Conservation (phyloP, 2,329 filamentous ascomycete species). For the Penicillium glabrum region DNA sequence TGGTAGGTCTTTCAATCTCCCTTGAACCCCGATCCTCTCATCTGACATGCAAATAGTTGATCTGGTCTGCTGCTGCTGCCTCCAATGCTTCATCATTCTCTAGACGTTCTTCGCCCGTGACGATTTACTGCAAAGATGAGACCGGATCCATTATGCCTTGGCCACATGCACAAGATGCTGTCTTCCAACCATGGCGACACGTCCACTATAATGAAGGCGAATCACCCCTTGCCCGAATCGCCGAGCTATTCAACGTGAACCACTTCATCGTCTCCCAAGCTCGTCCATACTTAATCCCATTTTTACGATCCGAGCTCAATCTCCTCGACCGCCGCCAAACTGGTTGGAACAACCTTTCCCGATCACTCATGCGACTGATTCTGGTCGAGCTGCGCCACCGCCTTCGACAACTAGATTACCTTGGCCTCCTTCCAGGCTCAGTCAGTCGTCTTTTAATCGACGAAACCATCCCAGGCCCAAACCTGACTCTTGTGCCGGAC, state of each 20-base stretch:
- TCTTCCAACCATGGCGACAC: constrained; percentile 68
- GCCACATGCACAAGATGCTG: constrained; percentile 60
- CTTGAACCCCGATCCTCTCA: no score
- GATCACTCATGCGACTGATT: constrained; percentile 63
- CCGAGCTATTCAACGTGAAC: constrained; percentile 87
- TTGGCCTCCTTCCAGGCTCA: constrained; percentile 68
- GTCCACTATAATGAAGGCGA: constrained; percentile 66
- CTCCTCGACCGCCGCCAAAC: constrained; percentile 63
- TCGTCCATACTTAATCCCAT: constrained; percentile 83
- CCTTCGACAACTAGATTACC: constrained; percentile 74
- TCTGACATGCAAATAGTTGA: constrained; percentile 55
- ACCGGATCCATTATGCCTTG: constrained; percentile 72
- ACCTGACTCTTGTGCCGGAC: constrained; percentile 79
- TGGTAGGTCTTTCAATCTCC: constrained; percentile 73
- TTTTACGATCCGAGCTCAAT: constrained; percentile 78
- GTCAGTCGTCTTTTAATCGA: constrained; percentile 78
- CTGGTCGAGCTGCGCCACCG: constrained; percentile 78
- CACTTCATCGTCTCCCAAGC: constrained; percentile 95
- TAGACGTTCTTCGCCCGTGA: constrained; percentile 64
- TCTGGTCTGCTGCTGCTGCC: constrained; percentile 45
- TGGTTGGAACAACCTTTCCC: constrained; percentile 58
- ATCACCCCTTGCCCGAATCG: constrained; percentile 68
- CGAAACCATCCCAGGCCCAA: constrained; percentile 75
- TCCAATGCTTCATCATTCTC: constrained; percentile 54
- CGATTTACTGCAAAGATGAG: constrained; percentile 76